Conservation (phyloP, 208 protist genomes). For the Strigomonas galati region DNA sequence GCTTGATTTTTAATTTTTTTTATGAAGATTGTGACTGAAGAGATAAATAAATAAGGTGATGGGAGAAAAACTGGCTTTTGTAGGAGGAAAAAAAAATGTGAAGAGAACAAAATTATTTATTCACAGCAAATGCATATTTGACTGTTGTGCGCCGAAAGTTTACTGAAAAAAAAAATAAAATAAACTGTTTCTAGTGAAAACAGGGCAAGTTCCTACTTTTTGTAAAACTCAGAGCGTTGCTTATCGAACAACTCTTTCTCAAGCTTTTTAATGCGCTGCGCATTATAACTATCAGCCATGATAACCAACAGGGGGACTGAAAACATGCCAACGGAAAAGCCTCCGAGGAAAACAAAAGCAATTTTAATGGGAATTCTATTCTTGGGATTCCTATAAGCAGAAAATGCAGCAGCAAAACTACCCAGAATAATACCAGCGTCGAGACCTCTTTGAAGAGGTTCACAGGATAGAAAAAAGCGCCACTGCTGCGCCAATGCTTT, state of each 20-base stretch:
- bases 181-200: too few relatives aligned
- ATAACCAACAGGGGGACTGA: conserved; percentile 69
- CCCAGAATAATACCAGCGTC: conserved; percentile 80
- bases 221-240: conserved; percentile 46
- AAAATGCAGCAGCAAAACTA: conserved; percentile 64
- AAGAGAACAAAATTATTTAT: conserved; percentile 13
- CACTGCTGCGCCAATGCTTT: conserved; percentile 73
- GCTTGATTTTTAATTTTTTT: conserved; percentile 18
- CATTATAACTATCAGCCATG: conserved; percentile 57
- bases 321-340: conserved; percentile 69
- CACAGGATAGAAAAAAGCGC: conserved; percentile 82
- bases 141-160: too few relatives aligned
- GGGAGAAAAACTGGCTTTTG: neutral
- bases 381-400: conserved; percentile 46
- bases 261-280: conserved; percentile 62
- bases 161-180: conserved; percentile 10
- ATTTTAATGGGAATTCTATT: conserved; percentile 66
- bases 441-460: conserved; percentile 78
- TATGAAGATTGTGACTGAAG: conserved; percentile 1
- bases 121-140: too few relatives aligned
- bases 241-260: conserved; percentile 75
- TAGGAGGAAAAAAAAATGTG: neutral
- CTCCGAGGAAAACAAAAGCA: conserved; percentile 53
- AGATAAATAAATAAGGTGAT: conserved; percentile 3
- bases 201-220: too few relatives aligned